Evolutionary conservation across 306 rosid genomes (phyloP).

Genomic region (Dryas drummondii): DNA sequence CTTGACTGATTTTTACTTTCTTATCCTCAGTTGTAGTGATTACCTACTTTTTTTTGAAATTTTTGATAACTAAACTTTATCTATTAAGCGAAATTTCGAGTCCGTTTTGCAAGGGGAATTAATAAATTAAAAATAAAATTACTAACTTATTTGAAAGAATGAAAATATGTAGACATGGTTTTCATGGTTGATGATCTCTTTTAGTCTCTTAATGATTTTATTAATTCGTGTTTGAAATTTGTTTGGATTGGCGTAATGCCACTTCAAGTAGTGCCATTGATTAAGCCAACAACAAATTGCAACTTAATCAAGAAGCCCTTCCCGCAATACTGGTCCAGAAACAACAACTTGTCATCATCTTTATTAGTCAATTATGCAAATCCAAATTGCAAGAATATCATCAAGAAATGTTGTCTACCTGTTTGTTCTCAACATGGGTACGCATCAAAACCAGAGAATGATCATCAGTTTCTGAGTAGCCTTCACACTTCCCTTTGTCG

Average conservation of each 20-base stretch:
- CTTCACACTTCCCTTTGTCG: not conserved
- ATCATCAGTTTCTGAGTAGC: not conserved
- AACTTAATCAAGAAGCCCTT: not conserved
- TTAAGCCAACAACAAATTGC: not conserved
- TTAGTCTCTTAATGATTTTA: not conserved
- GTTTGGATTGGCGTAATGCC: slow-evolving; percentile 13
- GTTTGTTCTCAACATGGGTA: not conserved
- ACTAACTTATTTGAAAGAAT: not conserved
- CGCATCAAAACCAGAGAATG: not conserved
- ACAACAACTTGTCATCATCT: not conserved
- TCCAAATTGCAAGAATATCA: not conserved
- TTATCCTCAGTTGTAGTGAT: too few species aligned
- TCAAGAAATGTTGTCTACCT: not conserved
- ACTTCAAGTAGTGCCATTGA: not conserved
- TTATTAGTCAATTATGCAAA: not conserved
- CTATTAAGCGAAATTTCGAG: not conserved
- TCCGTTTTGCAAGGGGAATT: not conserved
- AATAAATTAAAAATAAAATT: too few species aligned
- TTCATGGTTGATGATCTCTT: not conserved
- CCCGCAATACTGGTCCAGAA: not conserved
- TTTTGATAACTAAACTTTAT: not conserved
- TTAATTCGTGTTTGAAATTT: not conserved
- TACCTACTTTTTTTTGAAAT: too few species aligned
- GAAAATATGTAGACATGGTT: not conserved
- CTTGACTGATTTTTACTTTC: too few species aligned